Percentiles rank a stretch among this genome's conserved stretches.
Evolutionary conservation across 768 basidiomycete species (phyloP).

Genomic region (Russula brevipes): DNA sequence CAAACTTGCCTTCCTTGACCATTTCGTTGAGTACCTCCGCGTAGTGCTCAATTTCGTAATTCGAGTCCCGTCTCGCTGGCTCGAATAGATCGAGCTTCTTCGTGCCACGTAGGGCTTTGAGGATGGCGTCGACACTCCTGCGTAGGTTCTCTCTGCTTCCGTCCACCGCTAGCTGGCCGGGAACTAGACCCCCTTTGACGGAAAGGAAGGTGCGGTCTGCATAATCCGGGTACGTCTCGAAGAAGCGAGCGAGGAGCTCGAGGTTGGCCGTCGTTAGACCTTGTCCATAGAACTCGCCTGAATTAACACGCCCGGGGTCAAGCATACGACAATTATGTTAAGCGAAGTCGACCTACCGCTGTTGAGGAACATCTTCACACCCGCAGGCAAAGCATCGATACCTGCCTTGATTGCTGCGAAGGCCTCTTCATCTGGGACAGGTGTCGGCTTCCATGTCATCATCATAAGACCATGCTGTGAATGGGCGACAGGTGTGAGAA

Average conservation of each 20-base stretch:
- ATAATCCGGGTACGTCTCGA: constrained; percentile 41
- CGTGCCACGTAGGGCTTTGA: constrained; percentile 42
- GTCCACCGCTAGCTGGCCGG: constrained; percentile 21
- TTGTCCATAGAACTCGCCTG: constrained; percentile 55
- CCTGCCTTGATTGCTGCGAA: constrained; percentile 58
- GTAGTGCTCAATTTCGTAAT: constrained; percentile 42
- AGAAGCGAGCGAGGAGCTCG: constrained; percentile 46
- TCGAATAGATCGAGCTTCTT: constrained; percentile 60
- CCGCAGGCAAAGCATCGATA: constrained; percentile 39
- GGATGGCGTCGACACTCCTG: constrained; percentile 42
- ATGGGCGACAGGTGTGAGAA: not conserved
- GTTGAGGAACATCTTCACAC: constrained; percentile 49
- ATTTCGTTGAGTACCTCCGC: constrained; percentile 41
- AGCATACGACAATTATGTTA: not conserved
- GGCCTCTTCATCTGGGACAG: constrained; percentile 51
- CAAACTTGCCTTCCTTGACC: constrained; percentile 51
- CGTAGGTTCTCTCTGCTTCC: constrained; percentile 41
- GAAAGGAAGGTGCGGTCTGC: constrained; percentile 45
- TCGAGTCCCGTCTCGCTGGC: constrained; percentile 44
- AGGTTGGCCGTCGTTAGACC: constrained; percentile 41
- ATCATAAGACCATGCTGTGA: constrained; percentile 49
- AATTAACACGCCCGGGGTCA: not conserved
- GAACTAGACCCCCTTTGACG: constrained; percentile 38
- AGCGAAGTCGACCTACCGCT: constrained; percentile 36
- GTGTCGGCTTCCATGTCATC: constrained; percentile 50